These are phyloP conservation scores for Pseudocercospora eumusae DNA, from an alignment of 2,329 filamentous ascomycete species.

Conservation along the genomic window DNA sequence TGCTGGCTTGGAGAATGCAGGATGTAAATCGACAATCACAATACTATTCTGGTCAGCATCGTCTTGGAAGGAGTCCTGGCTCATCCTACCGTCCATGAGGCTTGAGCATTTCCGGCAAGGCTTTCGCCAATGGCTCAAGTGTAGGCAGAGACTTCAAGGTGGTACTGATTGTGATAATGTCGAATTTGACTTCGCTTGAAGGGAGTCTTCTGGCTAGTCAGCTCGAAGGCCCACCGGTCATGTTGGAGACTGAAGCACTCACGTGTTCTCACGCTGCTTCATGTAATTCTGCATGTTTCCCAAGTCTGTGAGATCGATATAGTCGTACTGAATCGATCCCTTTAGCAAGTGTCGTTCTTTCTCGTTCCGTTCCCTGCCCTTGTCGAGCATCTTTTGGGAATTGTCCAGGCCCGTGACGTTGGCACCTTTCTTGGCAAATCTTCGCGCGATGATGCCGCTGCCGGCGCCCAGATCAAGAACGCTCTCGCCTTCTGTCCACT, in stretches of 20 bases:
- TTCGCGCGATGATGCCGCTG: slow-evolving; percentile 53
- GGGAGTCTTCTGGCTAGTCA: too few species aligned
- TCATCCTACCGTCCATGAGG: slow-evolving; percentile 35
- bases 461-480: slow-evolving; percentile 55
- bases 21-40: slow-evolving; percentile 48
- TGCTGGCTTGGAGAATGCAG: slow-evolving; percentile 53
- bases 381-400: slow-evolving; percentile 45
- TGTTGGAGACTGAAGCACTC: background rate
- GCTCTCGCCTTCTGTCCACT: slow-evolving; percentile 32
- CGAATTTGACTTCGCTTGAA: slow-evolving; percentile 41
- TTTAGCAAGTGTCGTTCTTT: too few species aligned
- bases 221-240: too few species aligned
- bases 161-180: slow-evolving; percentile 51
- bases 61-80: background rate
- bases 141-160: slow-evolving; percentile 53
- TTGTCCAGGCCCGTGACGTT: slow-evolving; percentile 51
- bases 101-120: slow-evolving; percentile 47
- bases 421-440: slow-evolving; percentile 44
- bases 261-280: slow-evolving; percentile 14
- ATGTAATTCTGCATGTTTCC: slow-evolving; percentile 40
- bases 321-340: too few species aligned
- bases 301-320: too few species aligned
- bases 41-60: slow-evolving; percentile 39
- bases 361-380: slow-evolving; percentile 36
- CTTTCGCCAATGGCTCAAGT: slow-evolving; percentile 47